These are phyloP conservation scores for Naumovozyma dairenensis DNA, from an alignment of 805 yeast genomes.

Conservation along the genomic window DNA sequence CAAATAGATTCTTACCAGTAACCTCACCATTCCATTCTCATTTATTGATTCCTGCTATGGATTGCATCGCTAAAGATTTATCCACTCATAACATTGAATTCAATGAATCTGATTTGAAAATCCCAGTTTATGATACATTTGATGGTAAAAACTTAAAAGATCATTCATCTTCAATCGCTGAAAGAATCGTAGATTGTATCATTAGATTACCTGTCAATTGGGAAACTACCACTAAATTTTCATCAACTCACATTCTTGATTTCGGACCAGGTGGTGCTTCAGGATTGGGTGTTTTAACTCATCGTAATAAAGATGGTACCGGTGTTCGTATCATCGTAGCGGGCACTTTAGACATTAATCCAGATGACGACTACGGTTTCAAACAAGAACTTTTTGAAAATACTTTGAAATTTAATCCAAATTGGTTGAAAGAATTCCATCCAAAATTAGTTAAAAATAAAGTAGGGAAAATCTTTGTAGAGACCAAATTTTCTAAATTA, in stretches of 20 bases:
- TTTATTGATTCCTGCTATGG: constrained; percentile 64
- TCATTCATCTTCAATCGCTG: constrained; percentile 43
- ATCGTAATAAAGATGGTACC: constrained; percentile 96
- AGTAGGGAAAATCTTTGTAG: constrained; percentile 69
- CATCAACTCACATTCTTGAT: constrained; percentile 83
- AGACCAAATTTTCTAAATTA: constrained; percentile 87
- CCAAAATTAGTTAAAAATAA: constrained; percentile 76
- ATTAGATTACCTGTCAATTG: constrained; percentile 87
- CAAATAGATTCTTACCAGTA: constrained; percentile 90
- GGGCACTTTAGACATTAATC: constrained; percentile 68
- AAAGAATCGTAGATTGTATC: constrained; percentile 72
- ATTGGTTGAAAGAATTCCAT: constrained; percentile 83
- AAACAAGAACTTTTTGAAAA: constrained; percentile 87
- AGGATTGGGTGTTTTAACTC: constrained; percentile 92
- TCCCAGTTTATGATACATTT: constrained; percentile 88
- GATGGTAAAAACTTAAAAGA: constrained; percentile 71
- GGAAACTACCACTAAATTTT: constrained; percentile 80
- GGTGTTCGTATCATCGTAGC: constrained; percentile 93
- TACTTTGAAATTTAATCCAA: constrained; percentile 69
- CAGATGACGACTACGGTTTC: constrained; percentile 84
- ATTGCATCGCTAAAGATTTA: constrained; percentile 56
- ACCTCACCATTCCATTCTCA: constrained; percentile 96
- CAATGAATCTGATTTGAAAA: constrained; percentile 43
- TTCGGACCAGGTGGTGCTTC: constrained; percentile 99
- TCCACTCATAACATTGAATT: constrained; percentile 49